Evolutionary conservation across 2,329 filamentous ascomycete genomes (phyloP).

Genomic region (Penicillium italicum): DNA sequence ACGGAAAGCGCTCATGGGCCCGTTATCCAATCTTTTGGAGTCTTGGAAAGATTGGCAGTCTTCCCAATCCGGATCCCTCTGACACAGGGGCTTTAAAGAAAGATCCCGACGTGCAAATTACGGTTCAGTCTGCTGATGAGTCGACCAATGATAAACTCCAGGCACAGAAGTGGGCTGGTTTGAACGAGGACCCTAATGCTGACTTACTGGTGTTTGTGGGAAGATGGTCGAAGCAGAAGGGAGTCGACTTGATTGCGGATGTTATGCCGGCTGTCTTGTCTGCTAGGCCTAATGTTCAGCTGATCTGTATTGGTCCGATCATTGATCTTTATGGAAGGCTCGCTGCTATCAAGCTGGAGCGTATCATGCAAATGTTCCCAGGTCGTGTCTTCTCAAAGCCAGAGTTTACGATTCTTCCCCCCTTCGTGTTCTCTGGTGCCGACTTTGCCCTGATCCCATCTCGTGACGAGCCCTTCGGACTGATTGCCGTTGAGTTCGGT

Average conservation of each 20-base stretch:
- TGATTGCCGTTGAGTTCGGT: constrained; percentile 67
- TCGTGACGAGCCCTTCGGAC: constrained; percentile 65
- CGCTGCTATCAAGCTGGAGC: constrained; percentile 61
- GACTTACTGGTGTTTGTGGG: constrained; percentile 67
- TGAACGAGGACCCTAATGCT: constrained; percentile 59
- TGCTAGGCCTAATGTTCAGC: constrained; percentile 56
- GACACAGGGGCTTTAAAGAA: constrained; percentile 61
- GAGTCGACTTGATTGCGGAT: constrained; percentile 65
- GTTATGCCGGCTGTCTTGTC: constrained; percentile 63
- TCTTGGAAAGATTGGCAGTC: constrained; percentile 58
- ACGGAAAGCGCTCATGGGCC: constrained; percentile 63
- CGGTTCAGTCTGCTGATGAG: constrained; percentile 60
- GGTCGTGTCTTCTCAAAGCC: constrained; percentile 65
- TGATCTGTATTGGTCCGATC: constrained; percentile 63
- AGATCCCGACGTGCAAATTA: constrained; percentile 51
- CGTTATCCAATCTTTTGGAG: constrained; percentile 69
- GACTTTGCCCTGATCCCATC: constrained; percentile 67
- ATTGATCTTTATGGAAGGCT: constrained; percentile 68
- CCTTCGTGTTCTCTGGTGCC: constrained; percentile 64
- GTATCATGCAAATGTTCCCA: constrained; percentile 63
- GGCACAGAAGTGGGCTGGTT: constrained; percentile 66
- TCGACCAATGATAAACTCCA: constrained; percentile 53
- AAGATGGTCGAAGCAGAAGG: constrained; percentile 67
- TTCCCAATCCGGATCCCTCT: constrained; percentile 64
- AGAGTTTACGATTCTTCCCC: constrained; percentile 63